Percentiles rank a stretch among this genome's conserved stretches.
Conservation (phyloP, 106 monocot genomes). For the Dendrobium nobile region DNA sequence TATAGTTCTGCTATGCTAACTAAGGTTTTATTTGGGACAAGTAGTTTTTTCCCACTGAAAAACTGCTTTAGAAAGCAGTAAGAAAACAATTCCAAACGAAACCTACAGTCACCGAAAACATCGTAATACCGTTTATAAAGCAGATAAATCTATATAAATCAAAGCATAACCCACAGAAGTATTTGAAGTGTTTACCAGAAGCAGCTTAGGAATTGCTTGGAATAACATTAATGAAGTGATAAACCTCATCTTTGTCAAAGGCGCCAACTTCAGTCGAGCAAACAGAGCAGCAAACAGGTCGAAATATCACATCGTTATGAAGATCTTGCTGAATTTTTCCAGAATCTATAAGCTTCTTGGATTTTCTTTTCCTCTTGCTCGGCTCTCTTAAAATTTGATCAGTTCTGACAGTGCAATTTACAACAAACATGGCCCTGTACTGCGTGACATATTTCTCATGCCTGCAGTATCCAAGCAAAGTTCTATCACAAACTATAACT, state of each 20-base stretch:
- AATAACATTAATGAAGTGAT: slow-evolving; percentile 95
- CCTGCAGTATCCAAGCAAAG: slow-evolving; percentile 27
- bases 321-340: slow-evolving; percentile 9
- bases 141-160: background rate
- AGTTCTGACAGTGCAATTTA: slow-evolving; percentile 61
- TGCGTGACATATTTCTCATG: slow-evolving; percentile 92
- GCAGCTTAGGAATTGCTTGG: slow-evolving; percentile 70
- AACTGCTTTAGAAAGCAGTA: too few species aligned
- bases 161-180: background rate
- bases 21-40: too few species aligned
- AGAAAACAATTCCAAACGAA: too few species aligned
- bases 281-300: slow-evolving; percentile 74
- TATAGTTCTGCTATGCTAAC: background rate
- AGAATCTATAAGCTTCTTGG: slow-evolving; percentile 14
- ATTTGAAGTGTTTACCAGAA: background rate
- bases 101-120: background rate
- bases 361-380: slow-evolving; percentile 24
- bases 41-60: too few species aligned
- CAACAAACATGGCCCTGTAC: slow-evolving; percentile 94
- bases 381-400: slow-evolving; percentile 48
- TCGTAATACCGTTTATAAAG: background rate
- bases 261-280: slow-evolving; percentile 90
- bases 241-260: slow-evolving; percentile 69
- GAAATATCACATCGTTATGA: slow-evolving; percentile 18
- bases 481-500: background rate